These are phyloP conservation scores for Acanthochlamys bracteata DNA, from an alignment of 106 monocot genomes.

Conservation along the genomic window DNA sequence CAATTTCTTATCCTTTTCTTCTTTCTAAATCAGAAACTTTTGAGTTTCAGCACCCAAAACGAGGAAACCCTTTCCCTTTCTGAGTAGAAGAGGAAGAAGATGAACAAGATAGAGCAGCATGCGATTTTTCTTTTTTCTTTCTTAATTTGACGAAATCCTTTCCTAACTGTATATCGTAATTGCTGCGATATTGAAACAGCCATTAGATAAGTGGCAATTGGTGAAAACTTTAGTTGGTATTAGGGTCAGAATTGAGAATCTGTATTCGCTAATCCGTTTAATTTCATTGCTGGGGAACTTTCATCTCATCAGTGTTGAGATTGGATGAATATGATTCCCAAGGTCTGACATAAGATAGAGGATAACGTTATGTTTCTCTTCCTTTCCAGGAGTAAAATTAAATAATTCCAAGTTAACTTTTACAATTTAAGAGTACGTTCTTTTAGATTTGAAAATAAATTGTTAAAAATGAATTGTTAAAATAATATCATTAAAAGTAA, in stretches of 20 bases:
- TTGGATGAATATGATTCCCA: no score
- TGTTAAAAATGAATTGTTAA: no score
- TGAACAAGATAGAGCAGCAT: background rate
- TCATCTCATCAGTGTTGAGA: no score
- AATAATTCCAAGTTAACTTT: no score
- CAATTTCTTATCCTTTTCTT: background rate
- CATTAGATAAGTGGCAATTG: background rate
- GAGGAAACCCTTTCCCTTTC: background rate
- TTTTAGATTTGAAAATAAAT: no score
- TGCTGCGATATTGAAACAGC: background rate
- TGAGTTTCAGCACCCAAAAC: background rate
- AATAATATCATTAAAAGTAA: no score
- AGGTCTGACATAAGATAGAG: no score
- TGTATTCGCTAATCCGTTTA: no score
- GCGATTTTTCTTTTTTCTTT: background rate
- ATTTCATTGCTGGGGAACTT: no score
- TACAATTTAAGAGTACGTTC: no score
- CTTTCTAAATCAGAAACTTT: background rate
- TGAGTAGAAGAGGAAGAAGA: background rate
- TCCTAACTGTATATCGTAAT: background rate
- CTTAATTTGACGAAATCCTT: background rate
- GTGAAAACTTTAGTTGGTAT: background rate
- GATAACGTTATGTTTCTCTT: no score
- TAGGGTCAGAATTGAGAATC: background rate
- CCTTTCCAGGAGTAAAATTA: no score